Conservation (phyloP, 2,329 filamentous ascomycete species). For the Arthroderma sp. region DNA sequence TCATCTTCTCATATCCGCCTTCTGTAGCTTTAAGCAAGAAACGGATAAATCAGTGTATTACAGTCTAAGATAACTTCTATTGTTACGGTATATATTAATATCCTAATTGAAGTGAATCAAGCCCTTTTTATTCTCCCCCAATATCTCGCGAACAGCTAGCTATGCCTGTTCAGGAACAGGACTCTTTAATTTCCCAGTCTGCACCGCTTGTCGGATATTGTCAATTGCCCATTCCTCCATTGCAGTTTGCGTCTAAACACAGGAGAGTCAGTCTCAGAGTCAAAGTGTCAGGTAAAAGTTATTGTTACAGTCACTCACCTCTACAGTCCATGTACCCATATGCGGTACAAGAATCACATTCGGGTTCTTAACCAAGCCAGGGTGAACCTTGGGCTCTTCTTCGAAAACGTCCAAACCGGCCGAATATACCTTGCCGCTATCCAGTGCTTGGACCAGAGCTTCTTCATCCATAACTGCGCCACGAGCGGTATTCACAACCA, state of each 20-base stretch:
- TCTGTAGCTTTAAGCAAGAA: no score
- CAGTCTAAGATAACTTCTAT: no score
- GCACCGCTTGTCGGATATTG: conserved; percentile 53
- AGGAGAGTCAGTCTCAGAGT: neutral
- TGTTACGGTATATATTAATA: no score
- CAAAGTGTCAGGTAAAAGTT: neutral
- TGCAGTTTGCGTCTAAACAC: conserved; percentile 35
- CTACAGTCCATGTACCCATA: conserved; percentile 72
- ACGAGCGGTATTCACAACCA: conserved; percentile 71
- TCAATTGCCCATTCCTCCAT: conserved; percentile 66
- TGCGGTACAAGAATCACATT: conserved; percentile 67
- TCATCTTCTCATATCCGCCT: no score
- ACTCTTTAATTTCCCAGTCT: conserved; percentile 49
- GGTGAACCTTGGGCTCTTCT: conserved; percentile 64
- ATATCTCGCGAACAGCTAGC: neutral
- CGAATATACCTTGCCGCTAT: conserved; percentile 54
- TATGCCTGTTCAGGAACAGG: conserved; percentile 59
- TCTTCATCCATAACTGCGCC: conserved; percentile 72
- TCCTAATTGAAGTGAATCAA: no score
- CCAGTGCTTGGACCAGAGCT: conserved; percentile 61
- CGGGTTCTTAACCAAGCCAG: conserved; percentile 55
- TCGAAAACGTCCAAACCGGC: conserved; percentile 74
- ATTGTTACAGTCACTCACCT: conserved; percentile 26
- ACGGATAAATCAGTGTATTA: no score
- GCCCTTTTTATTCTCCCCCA: no score